Evolutionary conservation across 306 rosid species (phyloP), one percentile per base, ranked within the genome.

Genomic region (Fagus sylvatica): DNA sequence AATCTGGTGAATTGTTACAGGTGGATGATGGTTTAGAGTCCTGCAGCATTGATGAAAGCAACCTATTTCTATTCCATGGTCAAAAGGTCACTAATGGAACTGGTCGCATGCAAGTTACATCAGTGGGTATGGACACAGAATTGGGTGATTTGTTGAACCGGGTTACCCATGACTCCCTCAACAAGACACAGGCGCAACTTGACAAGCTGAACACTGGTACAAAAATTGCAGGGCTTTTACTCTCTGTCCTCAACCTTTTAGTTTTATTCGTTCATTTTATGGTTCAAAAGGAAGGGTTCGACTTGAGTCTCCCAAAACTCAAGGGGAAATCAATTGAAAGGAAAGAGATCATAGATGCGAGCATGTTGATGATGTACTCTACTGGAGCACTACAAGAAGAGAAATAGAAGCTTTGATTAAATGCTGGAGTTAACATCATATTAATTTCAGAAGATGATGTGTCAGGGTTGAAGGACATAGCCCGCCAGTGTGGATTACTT

Each of bases 21-120:
- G 51, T 60, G 28, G 3, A 75, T 41, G 84, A 71, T 16, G 62
- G n/a, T 40, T 6, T 16, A 33, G 42, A 41, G 8, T 15, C 28
- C 28, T 22, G 51, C n/a, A 60, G 16, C 12, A 12, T 53, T 22
- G 39, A 81, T 41, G 70, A 54, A 3, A 56, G 9, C 3, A 39
- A 49, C 22, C 85, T 78, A 1, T 81, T 22, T 72, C 17, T 81
- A 15, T 77, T 72, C 22, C 16, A 76, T 71, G 85, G 81, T 48
- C 65, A 74, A 7, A 76, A 9, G 53, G 85, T 81, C 55, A 59
- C 12, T 11, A 40, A 9, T 53, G 85, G 85, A 19, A 41, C 3
- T 3, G 81, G 81, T 64, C 64, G 30, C 9, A 81, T 81, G 85
- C 49, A 64, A 2, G 80, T 81, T 1, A 81, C 85, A 13, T 33